Percentiles rank a stretch among this genome's conserved stretches.
These are phyloP conservation scores for Salix udensis DNA, from an alignment of 345 rosid genomes.

Conservation along the genomic window DNA sequence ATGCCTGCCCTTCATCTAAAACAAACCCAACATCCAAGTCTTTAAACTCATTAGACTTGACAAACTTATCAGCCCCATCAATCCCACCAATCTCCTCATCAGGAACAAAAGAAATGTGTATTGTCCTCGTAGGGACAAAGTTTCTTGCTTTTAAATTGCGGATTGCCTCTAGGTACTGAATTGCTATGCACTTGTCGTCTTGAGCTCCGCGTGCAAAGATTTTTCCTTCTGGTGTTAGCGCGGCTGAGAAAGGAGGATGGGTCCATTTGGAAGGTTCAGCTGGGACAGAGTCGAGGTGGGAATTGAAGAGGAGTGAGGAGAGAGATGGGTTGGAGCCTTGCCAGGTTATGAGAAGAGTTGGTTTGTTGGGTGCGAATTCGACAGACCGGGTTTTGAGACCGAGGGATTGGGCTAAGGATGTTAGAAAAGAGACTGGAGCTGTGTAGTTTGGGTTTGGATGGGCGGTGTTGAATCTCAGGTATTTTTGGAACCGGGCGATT, in stretches of 20 bases:
- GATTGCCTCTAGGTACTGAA: conserved; percentile 81
- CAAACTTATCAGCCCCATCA: conserved; percentile 60
- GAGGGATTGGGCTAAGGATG: conserved; percentile 49
- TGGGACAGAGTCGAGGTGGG: conserved; percentile 95
- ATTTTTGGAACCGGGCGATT: conserved; percentile 52
- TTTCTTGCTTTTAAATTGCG: conserved; percentile 44
- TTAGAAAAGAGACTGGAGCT: conserved; percentile 52
- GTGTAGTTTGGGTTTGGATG: conserved; percentile 81
- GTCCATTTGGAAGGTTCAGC: conserved; percentile 74
- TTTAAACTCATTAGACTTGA: conserved; percentile 48
- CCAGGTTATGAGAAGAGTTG: conserved; percentile 66
- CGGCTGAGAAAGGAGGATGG: conserved; percentile 80
- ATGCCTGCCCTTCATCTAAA: conserved; percentile 88
- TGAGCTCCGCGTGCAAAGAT: conserved; percentile 87
- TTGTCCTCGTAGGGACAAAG: conserved; percentile 53
- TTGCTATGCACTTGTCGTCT: conserved; percentile 78
- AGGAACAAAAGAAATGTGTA: conserved; percentile 65
- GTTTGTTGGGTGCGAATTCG: conserved; percentile 52
- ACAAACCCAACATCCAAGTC: conserved; percentile 74
- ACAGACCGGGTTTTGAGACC: conserved; percentile 41
- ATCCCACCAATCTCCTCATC: conserved; percentile 84
- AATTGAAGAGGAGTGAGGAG: conserved; percentile 71
- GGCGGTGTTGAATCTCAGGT: conserved; percentile 69
- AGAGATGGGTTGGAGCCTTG: conserved; percentile 64
- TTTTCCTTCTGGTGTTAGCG: conserved; percentile 45